Evolutionary conservation across 83 land plant species (phyloP), one percentile per base, ranked within the genome.

Genomic region (Larix sibirica): DNA sequence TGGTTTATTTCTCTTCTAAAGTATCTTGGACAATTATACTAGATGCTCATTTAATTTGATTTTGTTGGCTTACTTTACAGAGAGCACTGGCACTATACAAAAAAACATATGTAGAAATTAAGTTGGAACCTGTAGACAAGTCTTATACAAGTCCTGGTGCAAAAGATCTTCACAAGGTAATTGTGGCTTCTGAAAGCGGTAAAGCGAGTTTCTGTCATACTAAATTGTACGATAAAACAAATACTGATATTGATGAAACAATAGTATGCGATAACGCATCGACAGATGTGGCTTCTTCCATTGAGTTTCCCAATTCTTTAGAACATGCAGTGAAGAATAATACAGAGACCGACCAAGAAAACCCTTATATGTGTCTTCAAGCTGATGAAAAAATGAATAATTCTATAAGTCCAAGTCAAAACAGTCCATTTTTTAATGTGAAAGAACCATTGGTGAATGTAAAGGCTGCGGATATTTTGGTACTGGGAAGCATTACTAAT

Each of bases 381-480:
- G 74, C 18, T 36, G 74, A 33, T 69, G 42, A 18, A 69, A 33
- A 31, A 13, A 42, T 38, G 44, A 69, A 33, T 69, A 1, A 16
- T 36, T 69, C 36, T 33, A 33, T 33, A 8, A 4, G n/a, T 33
- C n/a, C 17, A 69, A 33, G 36, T 33, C 36, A 33, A 33, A 33
- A 33, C 36, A 33, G 36, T 33, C 36, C 36, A 33, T 16, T 18
- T 69, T 69, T 31, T 69, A 33, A 36, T 13, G 74, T 36, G 31
- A 69, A 69, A 69, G 74, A 36, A 3, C 20, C 47, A 69, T 38
- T 36, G 31, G 74, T 69, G 74, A 36, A 69, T 69, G 74, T 69
- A 14, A 69, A 31, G 31, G 42, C n/a, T 36, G n/a, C 18, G 44
- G 74, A n/a, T 38, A 36, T 16, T 36, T 69, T 69, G 17, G 17